Conservation (phyloP, 2,329 filamentous ascomycete species). For the Ophiocordyceps robertsii region DNA sequence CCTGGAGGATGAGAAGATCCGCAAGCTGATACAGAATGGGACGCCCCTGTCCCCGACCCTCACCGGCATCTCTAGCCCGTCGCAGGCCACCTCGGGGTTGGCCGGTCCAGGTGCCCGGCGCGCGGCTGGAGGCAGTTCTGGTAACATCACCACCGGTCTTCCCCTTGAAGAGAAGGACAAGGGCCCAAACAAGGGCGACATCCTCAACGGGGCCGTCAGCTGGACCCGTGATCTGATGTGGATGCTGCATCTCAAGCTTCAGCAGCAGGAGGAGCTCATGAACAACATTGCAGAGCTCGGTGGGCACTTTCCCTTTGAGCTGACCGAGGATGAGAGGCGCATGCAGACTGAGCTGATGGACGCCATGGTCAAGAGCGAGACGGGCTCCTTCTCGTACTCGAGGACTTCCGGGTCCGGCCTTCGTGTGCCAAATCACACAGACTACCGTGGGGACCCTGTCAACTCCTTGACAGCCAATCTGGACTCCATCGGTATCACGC, state of each 20-base stretch:
- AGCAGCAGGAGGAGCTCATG: conserved; percentile 79
- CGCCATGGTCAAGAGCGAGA: conserved; percentile 69
- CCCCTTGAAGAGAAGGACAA: conserved; percentile 97
- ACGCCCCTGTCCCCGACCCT: conserved; percentile 78
- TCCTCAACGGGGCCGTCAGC: conserved; percentile 89
- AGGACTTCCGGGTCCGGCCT: conserved; percentile 73
- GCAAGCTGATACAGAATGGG: conserved; percentile 87
- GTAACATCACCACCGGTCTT: conserved; percentile 83
- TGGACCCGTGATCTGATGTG: conserved; percentile 98
- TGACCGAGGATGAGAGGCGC: conserved; percentile 82
- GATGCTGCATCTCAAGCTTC: conserved; percentile 79
- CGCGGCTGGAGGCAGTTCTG: conserved; percentile 54
- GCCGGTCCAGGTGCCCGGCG: conserved; percentile 74
- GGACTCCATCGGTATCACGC: conserved; percentile 23
- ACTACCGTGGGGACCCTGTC: conserved; percentile 70
- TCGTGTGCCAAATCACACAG: conserved; percentile 85
- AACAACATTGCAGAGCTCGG: conserved; percentile 62
- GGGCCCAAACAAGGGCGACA: conserved; percentile 96
- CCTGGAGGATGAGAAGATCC: conserved; percentile 91
- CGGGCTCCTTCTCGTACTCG: conserved; percentile 68
- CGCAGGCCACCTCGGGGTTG: conserved; percentile 71
- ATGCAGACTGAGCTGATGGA: conserved; percentile 92
- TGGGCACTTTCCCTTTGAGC: conserved; percentile 64
- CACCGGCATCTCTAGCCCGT: conserved; percentile 53
- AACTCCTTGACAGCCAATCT: conserved; percentile 27